Conservation (phyloP, 2,329 filamentous ascomycete genomes). For the Chaetomium olivaceum region DNA sequence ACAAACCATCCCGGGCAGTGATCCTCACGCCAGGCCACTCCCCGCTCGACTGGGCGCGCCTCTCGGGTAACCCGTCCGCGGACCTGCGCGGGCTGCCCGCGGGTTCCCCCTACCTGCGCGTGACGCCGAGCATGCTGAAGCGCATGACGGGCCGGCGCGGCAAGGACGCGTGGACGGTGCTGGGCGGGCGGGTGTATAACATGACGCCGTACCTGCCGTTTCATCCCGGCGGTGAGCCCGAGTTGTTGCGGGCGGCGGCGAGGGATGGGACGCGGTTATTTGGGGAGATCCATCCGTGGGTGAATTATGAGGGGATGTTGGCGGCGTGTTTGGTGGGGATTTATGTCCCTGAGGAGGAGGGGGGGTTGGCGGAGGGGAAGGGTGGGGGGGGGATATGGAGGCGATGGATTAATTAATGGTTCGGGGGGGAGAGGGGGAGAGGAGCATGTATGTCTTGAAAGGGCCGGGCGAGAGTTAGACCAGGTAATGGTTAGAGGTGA, state of each 20-base stretch:
- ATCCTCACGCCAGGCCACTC: conserved; percentile 87
- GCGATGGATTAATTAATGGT: conserved; percentile 25
- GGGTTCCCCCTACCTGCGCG: conserved; percentile 61
- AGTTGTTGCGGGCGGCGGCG: conserved; percentile 65
- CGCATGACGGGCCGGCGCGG: conserved; percentile 79
- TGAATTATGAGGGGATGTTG: conserved; percentile 72
- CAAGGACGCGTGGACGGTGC: conserved; percentile 84
- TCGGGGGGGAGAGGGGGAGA: not conserved
- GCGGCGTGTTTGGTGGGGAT: conserved; percentile 63
- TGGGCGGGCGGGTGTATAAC: conserved; percentile 92
- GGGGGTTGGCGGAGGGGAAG: conserved; percentile 33
- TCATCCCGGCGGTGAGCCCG: conserved; percentile 82
- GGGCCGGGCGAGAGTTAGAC: not conserved
- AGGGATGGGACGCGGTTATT: conserved; percentile 64
- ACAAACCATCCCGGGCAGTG: conserved; percentile 68
- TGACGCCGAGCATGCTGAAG: conserved; percentile 80
- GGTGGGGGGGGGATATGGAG: conserved; percentile 63
- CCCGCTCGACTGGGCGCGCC: conserved; percentile 91
- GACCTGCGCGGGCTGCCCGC: conserved; percentile 66
- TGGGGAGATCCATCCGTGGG: conserved; percentile 69
- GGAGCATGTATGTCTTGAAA: not conserved
- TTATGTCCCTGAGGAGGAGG: conserved; percentile 59
- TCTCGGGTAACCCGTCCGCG: conserved; percentile 61
- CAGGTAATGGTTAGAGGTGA: not conserved
- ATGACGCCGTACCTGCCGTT: conserved; percentile 86